A percentile compares a stretch with the other conserved stretches of the same genome.
Evolutionary conservation across 768 basidiomycete species (phyloP).

Genomic region (Hydnum rufescens): DNA sequence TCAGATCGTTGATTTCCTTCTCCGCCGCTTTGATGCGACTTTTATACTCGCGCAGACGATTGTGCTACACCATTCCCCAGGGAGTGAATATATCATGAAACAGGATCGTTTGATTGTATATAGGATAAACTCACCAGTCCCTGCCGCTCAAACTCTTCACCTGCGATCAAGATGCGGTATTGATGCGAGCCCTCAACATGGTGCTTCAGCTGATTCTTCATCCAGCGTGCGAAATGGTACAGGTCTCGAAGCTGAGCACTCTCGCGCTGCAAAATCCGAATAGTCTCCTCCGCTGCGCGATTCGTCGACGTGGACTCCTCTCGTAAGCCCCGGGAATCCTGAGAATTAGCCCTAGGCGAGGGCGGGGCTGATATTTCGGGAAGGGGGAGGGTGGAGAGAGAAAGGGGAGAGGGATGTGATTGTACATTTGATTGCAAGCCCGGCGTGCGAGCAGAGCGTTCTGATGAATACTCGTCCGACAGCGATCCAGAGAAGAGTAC

Average conservation of each 20-base stretch:
- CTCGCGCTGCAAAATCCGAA: slow-evolving; percentile 43
- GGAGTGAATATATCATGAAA: slow-evolving; percentile 8
- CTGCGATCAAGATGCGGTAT: slow-evolving; percentile 48
- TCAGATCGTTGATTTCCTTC: slow-evolving; percentile 50
- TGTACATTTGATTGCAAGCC: neutral
- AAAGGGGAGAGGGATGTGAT: neutral
- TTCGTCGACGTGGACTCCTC: neutral
- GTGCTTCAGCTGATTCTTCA: slow-evolving; percentile 58
- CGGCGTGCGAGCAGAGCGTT: neutral
- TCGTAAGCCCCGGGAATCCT: neutral
- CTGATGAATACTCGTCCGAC: neutral
- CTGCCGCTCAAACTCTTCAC: slow-evolving; percentile 66
- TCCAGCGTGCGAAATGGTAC: slow-evolving; percentile 71
- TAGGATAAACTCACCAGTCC: slow-evolving; percentile 35
- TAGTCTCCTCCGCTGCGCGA: neutral
- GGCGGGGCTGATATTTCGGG: neutral
- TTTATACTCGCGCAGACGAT: slow-evolving; percentile 62
- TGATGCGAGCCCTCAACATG: slow-evolving; percentile 67
- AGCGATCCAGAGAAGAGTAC: neutral
- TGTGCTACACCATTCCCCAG: slow-evolving; percentile 51
- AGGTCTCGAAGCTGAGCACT: slow-evolving; percentile 56
- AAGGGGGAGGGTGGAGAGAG: neutral
- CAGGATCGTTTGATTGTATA: neutral
- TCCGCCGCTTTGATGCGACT: slow-evolving; percentile 46
- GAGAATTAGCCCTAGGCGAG: neutral